phyloP scores from a whole-genome alignment of 2,329 filamentous ascomycete species.

The Xylaria sp. region DNA sequence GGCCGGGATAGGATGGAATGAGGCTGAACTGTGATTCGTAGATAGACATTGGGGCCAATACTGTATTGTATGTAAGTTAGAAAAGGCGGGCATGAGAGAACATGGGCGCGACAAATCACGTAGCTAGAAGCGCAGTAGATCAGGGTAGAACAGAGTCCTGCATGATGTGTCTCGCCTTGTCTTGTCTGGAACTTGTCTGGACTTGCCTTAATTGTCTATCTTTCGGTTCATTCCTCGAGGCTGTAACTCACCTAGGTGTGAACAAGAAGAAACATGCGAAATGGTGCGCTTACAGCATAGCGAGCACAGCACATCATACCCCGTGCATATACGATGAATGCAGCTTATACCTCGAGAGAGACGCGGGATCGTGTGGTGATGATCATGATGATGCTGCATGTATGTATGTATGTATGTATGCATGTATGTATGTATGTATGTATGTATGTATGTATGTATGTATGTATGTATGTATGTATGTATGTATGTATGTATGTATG shows the following conservation, averaged over 20 bases:
- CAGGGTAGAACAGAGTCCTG: slow-evolving; percentile 5
- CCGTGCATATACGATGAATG: slow-evolving; percentile 29
- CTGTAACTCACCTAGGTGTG: slow-evolving; percentile 34
- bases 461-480: too few species aligned
- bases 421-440: not conserved
- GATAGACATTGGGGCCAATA: not conserved
- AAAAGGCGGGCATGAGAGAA: too few species aligned
- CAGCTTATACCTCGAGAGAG: not conserved
- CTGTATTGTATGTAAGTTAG: too few species aligned
- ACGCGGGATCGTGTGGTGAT: not conserved
- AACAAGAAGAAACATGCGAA: not conserved
- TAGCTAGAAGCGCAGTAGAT: too few species aligned
- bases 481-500: too few species aligned
- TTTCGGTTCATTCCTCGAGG: not conserved
- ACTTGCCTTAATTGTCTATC: not conserved
- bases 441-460: not conserved
- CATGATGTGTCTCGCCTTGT: not conserved
- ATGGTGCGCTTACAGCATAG: not conserved
- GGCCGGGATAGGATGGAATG: not conserved
- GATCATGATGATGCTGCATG: not conserved
- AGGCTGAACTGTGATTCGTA: slow-evolving; percentile 22
- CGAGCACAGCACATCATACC: not conserved
- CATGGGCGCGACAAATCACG: too few species aligned
- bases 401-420: not conserved
- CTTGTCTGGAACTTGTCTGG: not conserved